Evolutionary conservation across 2,329 filamentous ascomycete genomes (phyloP).

Genomic region (Aspergillus sp.): DNA sequence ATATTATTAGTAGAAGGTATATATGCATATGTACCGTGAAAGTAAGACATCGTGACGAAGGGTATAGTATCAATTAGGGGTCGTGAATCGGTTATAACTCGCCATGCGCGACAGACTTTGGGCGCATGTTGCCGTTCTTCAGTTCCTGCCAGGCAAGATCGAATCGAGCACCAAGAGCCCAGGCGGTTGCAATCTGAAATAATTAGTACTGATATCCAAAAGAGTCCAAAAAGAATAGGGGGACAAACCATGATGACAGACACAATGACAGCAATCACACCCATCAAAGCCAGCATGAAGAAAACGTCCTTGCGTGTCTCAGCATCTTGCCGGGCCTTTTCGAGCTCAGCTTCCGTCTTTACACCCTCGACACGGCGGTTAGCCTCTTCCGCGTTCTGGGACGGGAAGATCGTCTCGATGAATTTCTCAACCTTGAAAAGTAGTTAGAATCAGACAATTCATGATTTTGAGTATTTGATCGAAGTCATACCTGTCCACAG

Average conservation of each 20-base stretch:
- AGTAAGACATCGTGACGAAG: conserved; percentile 34
- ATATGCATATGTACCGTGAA: conserved; percentile 27
- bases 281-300: conserved; percentile 71
- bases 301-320: conserved; percentile 60
- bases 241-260: conserved; percentile 77
- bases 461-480: not conserved
- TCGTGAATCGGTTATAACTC: conserved; percentile 45
- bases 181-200: conserved; percentile 73
- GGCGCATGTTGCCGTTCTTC: conserved; percentile 52
- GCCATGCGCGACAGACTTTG: conserved; percentile 38
- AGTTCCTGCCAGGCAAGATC: conserved; percentile 68
- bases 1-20: conserved; percentile 40
- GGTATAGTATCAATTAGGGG: conserved; percentile 29
- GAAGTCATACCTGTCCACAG: conserved; percentile 73
- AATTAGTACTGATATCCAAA: conserved; percentile 10
- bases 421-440: conserved; percentile 80
- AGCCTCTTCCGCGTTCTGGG: conserved; percentile 70
- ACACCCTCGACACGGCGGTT: conserved; percentile 54
- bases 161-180: conserved; percentile 79
- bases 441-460: conserved; percentile 15
- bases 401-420: conserved; percentile 90
- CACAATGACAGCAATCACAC: conserved; percentile 73
- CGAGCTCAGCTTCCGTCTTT: conserved; percentile 61
- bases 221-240: not conserved
- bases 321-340: conserved; percentile 52